Base-by-base conservation (phyloP, 208 protist species). In the Trypanosoma lewisi region DNA sequence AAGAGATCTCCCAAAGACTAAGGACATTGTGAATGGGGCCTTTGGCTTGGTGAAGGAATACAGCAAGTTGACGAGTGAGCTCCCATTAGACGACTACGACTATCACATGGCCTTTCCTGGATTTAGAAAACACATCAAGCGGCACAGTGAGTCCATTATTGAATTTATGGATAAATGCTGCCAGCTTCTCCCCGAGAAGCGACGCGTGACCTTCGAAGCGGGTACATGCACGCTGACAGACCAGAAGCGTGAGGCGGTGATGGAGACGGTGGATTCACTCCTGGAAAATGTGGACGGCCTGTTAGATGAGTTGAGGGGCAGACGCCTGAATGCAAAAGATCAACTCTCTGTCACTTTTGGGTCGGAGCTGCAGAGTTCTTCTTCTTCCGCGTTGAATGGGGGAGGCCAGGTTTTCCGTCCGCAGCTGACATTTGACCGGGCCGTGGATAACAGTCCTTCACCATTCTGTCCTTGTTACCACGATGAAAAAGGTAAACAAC, bases 231-330 rank as follows among this genome's bases (percentile, higher is more conserved):
- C 54, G 33, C 62, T 95, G 11, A 54, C 28, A 2, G 83, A 87
- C 28, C 52, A 31, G 8, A 71, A 89, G 80, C 83, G 89, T 21
- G 70, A 69, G 19, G 72, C 70, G 1, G 82, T 89, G 14, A 91
- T 95, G 84, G 85, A 95, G 66, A 77, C 85, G 17, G 82, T 91
- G 23, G 89, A 95, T 63, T 93, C 89, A 28, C 57, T 93, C 14
- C 69, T 93, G 21, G 85, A 95, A 51, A 90, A 86, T 56, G 89
- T 95, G 12, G 89, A 93, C 67, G 73, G 77, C 12, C 66, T 91
- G 42, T 70, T 95, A 6, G 89, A 95, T 63, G 82, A 93, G 51
- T 50, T 93, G 33, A 80, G 78, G 39, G 89, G 89, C 2, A 68
- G 73, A 7, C 78, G 76, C 39, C 41, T 95, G 16, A 73, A 77